Evolutionary conservation across 495 filamentous ascomycete genomes (phyloP), one percentile per base, ranked within the genome.

Genomic region (Coniosporium apollinis): DNA sequence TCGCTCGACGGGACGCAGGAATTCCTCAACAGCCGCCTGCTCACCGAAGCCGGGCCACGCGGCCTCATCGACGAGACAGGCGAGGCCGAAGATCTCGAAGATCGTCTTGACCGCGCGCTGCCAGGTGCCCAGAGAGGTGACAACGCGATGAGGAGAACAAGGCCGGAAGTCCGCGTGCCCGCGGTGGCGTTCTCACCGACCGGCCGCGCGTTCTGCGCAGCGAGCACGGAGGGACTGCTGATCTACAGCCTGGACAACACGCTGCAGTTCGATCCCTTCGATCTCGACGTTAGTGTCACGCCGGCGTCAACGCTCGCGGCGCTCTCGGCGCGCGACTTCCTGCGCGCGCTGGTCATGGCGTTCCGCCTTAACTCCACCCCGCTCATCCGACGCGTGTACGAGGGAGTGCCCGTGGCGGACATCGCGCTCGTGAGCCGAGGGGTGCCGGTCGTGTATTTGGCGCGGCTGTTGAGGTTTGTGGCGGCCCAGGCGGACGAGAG

Each of bases 1-100:
- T 87, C 85, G 11, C 65, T 97, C 4, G 85, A 94, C 18, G 89
- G 89, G 8, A 96, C 91, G 1, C 87, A 94, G 47, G 89, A 96
- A 56, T 89, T 85, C 61, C 70, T 97, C 30, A 94, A 93, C 64
- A 91, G 82, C 58, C 76, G 75, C 42, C 64, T 82, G 29, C 61
- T 97, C 35, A 96, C 87, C 15, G 89, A 94, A 60, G 85, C 81
- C 14, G 89, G 89, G 4, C 80, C 89, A 3, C 63, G 65, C 30
- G 83, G 68, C 2, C 69, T 94, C 4, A 69, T 96, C 6, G 85
- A 96, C 40, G 74, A 78, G 15, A 72, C 79, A 45, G 87, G 84
- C 19, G 87, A 94, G 49, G 78, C 75, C 0, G 92, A 86, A 0
- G 87, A 94, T 48, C 66, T 75, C 14, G 86, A 94, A 52, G 78